These are phyloP conservation scores for Cotoneaster glaucophyllus DNA, from an alignment of 306 rosid species.

Conservation along the genomic window DNA sequence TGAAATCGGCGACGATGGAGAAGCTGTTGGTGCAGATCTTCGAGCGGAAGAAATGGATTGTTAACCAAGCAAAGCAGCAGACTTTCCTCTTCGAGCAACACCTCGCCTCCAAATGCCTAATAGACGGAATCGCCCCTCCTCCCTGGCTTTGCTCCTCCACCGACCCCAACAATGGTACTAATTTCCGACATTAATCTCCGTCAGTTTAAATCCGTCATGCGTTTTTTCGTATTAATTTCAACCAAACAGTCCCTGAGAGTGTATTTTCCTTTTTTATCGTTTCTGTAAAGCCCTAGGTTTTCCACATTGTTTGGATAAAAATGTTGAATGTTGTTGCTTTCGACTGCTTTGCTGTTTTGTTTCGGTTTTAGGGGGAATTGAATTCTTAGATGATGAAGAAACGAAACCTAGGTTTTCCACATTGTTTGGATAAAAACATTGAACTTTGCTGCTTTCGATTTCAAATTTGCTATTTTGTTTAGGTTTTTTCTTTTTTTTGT, in stretches of 20 bases:
- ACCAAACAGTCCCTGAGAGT: not conserved
- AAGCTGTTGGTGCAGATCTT: slow-evolving; percentile 67
- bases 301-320: not conserved
- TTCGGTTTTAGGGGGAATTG: not conserved
- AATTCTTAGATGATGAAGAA: not conserved
- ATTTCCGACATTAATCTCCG: not conserved
- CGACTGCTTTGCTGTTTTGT: not conserved
- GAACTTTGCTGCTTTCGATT: too few species aligned
- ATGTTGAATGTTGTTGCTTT: not conserved
- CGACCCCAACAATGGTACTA: slow-evolving; percentile 37
- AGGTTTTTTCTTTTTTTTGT: too few species aligned
- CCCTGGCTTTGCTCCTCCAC: slow-evolving; percentile 55
- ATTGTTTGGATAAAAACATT: too few species aligned
- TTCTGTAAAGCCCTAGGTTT: not conserved
- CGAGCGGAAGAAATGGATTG: slow-evolving; percentile 55
- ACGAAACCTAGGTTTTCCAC: not conserved
- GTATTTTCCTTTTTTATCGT: not conserved
- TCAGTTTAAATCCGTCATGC: not conserved
- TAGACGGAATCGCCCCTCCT: slow-evolving; percentile 76
- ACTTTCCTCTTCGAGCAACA: slow-evolving; percentile 59
- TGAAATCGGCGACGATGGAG: slow-evolving; percentile 58
- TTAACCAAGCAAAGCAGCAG: slow-evolving; percentile 69
- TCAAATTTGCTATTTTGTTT: not conserved
- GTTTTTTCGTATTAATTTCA: not conserved
- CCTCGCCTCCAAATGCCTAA: slow-evolving; percentile 64